These are phyloP conservation scores for Baorangia bicolor DNA, from an alignment of 768 basidiomycete genomes.

Conservation along the genomic window DNA sequence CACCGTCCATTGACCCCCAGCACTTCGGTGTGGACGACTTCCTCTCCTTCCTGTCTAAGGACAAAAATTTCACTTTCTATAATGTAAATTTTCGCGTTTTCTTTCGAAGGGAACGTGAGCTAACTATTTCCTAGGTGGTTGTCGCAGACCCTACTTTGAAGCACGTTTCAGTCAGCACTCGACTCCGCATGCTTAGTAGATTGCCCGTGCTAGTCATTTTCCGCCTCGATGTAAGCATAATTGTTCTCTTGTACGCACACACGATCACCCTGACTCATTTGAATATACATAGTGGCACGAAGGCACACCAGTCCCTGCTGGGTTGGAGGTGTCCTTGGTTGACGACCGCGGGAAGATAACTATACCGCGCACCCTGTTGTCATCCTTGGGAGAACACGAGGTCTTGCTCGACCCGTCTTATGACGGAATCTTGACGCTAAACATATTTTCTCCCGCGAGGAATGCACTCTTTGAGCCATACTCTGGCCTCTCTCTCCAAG, in stretches of 20 bases:
- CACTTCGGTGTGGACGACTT: neutral
- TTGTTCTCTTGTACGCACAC: neutral
- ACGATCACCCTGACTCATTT: neutral
- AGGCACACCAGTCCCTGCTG: neutral
- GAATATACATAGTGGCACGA: neutral
- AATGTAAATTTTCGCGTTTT: neutral
- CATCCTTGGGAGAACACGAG: neutral
- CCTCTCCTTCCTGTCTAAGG: neutral
- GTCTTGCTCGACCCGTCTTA: neutral
- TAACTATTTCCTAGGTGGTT: neutral
- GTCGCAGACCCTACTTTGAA: conserved; percentile 10
- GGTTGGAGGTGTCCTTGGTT: conserved; percentile 4
- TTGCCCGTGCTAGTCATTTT: neutral
- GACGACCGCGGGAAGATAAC: conserved; percentile 1
- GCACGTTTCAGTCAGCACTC: conserved; percentile 5
- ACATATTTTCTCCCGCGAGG: neutral
- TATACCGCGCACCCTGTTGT: neutral
- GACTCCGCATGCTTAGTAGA: conserved; percentile 5
- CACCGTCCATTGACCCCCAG: neutral
- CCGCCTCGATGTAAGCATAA: neutral
- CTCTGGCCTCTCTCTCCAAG: conserved; percentile 8
- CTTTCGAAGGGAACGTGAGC: neutral
- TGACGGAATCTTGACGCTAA: conserved; percentile 3
- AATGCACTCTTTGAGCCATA: conserved; percentile 2
- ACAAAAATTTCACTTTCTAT: conserved; percentile 1